Percentiles rank a stretch among this genome's conserved stretches.
Evolutionary conservation across 2,329 filamentous ascomycete species (phyloP).

Genomic region (Colletotrichum endophyticum): DNA sequence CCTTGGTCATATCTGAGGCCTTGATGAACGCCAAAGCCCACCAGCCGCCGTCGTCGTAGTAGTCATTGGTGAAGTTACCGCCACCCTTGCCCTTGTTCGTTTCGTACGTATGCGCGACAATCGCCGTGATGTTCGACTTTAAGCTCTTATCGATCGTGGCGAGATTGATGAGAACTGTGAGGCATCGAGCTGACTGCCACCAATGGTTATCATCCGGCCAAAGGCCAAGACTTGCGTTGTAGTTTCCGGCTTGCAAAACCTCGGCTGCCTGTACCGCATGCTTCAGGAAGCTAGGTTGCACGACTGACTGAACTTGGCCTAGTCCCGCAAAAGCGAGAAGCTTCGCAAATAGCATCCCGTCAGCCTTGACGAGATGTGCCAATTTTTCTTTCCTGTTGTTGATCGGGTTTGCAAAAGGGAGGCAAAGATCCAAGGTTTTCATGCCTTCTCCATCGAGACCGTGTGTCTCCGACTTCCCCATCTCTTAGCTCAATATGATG

Average conservation of each 20-base stretch:
- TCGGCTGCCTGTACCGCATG: background rate
- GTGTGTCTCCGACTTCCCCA: background rate
- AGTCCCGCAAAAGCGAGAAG: background rate
- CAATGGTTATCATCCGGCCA: background rate
- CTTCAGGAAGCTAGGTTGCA: background rate
- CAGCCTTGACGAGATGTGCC: background rate
- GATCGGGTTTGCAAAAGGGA: too few relatives aligned
- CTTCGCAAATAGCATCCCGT: background rate
- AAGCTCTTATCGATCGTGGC: rapidly evolving
- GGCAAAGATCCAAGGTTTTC: background rate
- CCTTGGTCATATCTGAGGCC: background rate
- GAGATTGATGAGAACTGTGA: background rate
- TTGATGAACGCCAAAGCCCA: background rate
- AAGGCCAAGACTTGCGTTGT: background rate
- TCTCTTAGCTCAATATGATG: background rate
- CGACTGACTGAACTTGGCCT: rapidly evolving
- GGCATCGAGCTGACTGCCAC: background rate
- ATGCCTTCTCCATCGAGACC: background rate
- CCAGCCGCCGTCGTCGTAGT: background rate
- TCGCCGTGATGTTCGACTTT: rapidly evolving
- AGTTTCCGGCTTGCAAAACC: background rate
- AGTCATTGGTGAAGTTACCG: background rate
- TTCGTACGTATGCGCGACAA: background rate
- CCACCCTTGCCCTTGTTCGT: background rate
- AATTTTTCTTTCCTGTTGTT: background rate